phyloP scores from a whole-genome alignment of 805 yeast species.

The Candida endomychidarum region DNA sequence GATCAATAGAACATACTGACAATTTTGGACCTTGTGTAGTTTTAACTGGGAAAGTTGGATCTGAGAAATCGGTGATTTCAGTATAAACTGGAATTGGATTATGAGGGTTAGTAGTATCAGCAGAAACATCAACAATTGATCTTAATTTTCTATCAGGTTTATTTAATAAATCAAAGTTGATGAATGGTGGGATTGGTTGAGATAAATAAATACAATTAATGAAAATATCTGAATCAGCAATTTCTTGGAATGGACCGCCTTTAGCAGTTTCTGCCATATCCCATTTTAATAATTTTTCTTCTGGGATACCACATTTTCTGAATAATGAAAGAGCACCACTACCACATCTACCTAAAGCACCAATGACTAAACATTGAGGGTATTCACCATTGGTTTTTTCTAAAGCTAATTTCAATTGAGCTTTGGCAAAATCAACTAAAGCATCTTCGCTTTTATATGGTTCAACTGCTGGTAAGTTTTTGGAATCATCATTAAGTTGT shows the following conservation, averaged over 20 bases:
- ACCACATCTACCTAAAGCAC: slow-evolving; percentile 99
- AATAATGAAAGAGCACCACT: slow-evolving; percentile 91
- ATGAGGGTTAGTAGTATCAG: slow-evolving; percentile 98
- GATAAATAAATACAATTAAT: slow-evolving; percentile 95
- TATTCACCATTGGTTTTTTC: slow-evolving; percentile 57
- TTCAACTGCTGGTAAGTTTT: slow-evolving; percentile 73
- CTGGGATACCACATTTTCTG: slow-evolving; percentile 84
- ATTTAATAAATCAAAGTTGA: slow-evolving; percentile 68
- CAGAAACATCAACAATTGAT: slow-evolving; percentile 95
- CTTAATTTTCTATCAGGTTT: slow-evolving; percentile 69
- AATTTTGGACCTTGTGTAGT: slow-evolving; percentile 80
- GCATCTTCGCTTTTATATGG: slow-evolving; percentile 77
- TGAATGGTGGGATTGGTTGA: slow-evolving; percentile 90
- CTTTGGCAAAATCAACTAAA: slow-evolving; percentile 69
- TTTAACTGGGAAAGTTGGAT: slow-evolving; percentile 86
- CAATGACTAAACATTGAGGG: slow-evolving; percentile 87
- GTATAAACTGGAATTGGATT: slow-evolving; percentile 95
- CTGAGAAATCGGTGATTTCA: slow-evolving; percentile 83
- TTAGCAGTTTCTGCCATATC: slow-evolving; percentile 94
- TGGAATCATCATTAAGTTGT: slow-evolving; percentile 64
- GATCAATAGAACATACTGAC: slow-evolving; percentile 94
- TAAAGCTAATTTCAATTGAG: slow-evolving; percentile 54
- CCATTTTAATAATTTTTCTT: slow-evolving; percentile 83
- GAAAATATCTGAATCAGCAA: slow-evolving; percentile 83
- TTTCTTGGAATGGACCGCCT: slow-evolving; percentile 97